A percentile compares a stretch with the other conserved stretches of the same genome.
Evolutionary conservation across 2,329 filamentous ascomycete species (phyloP).

Genomic region (Ophiostoma ulmi): DNA sequence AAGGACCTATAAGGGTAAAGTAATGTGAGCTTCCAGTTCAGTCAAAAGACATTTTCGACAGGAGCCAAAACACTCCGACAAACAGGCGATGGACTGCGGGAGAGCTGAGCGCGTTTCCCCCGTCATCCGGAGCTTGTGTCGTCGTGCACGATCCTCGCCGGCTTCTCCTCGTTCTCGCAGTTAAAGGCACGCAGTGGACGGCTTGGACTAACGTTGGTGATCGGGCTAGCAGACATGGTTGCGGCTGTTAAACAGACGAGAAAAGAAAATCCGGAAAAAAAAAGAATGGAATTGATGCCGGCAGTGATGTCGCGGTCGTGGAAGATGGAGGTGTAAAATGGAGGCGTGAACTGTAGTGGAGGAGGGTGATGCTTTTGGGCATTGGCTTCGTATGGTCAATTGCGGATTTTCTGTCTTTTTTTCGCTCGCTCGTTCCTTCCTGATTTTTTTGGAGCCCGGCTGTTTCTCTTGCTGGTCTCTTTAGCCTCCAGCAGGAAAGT

Average conservation of each 20-base stretch:
- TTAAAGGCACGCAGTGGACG: background rate
- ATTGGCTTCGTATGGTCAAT: constrained; percentile 19
- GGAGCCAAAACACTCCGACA: background rate
- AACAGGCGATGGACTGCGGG: too few species aligned
- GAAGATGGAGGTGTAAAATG: constrained; percentile 1
- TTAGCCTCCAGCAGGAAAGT: background rate
- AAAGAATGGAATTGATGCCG: constrained; percentile 17
- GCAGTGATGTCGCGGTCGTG: constrained; percentile 11
- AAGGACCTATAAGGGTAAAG: constrained; percentile 62
- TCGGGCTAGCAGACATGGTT: constrained; percentile 33
- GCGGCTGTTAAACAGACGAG: constrained; percentile 14
- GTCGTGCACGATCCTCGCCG: background rate
- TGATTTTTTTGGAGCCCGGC: constrained; percentile 14
- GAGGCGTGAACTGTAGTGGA: constrained; percentile 5
- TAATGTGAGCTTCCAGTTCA: constrained; percentile 5
- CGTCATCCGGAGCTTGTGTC: constrained; percentile 10
- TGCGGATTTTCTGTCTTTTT: constrained; percentile 23
- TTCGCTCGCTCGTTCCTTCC: constrained; percentile 17
- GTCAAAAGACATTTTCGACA: background rate
- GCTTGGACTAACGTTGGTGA: constrained; percentile 33
- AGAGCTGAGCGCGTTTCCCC: background rate
- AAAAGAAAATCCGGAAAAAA: constrained; percentile 3
- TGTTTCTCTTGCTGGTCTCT: constrained; percentile 8
- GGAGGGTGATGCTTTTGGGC: constrained; percentile 12
- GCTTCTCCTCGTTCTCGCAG: background rate